phyloP scores from a whole-genome alignment of 176 grass and related monocot genomes.

The Lolium rigidum region DNA sequence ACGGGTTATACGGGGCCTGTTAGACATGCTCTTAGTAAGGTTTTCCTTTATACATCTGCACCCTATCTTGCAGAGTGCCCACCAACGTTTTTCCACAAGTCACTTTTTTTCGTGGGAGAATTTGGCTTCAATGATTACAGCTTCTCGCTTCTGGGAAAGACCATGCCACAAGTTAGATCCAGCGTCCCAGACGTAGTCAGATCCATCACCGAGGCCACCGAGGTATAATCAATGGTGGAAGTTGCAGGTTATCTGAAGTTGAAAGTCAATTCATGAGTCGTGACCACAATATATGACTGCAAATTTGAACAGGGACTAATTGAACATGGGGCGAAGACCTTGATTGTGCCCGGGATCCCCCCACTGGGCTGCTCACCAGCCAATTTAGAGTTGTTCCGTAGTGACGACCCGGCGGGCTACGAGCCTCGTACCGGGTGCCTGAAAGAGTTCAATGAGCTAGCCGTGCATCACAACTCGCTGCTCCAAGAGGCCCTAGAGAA shows the following conservation, averaged over 20 bases:
- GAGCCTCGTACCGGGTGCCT: constrained; percentile 55
- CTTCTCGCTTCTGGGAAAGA: constrained; percentile 21
- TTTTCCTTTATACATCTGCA: too few species aligned
- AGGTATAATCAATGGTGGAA: too few species aligned
- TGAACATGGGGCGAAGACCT: constrained; percentile 43
- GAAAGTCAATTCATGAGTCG: too few species aligned
- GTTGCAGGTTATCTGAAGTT: neutral
- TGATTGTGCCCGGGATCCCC: constrained; percentile 62
- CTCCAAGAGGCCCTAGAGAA: constrained; percentile 18
- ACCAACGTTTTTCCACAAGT: constrained; percentile 15
- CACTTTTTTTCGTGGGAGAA: constrained; percentile 49
- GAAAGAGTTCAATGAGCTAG: constrained; percentile 47
- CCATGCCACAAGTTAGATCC: neutral
- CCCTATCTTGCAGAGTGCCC: constrained; percentile 6
- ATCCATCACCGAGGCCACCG: neutral
- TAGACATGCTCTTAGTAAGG: too few species aligned
- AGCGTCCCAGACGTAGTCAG: constrained; percentile 18
- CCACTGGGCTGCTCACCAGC: constrained; percentile 55
- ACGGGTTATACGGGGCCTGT: too few species aligned
- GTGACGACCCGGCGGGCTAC: constrained; percentile 23
- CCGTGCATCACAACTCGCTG: constrained; percentile 53
- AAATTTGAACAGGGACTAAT: constrained; percentile 46
- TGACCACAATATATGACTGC: neutral
- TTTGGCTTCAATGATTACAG: constrained; percentile 46
- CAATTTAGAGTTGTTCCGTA: constrained; percentile 30